These are phyloP conservation scores for Petunia secreta DNA, from an alignment of 257 asterid genomes.

Conservation along the genomic window DNA sequence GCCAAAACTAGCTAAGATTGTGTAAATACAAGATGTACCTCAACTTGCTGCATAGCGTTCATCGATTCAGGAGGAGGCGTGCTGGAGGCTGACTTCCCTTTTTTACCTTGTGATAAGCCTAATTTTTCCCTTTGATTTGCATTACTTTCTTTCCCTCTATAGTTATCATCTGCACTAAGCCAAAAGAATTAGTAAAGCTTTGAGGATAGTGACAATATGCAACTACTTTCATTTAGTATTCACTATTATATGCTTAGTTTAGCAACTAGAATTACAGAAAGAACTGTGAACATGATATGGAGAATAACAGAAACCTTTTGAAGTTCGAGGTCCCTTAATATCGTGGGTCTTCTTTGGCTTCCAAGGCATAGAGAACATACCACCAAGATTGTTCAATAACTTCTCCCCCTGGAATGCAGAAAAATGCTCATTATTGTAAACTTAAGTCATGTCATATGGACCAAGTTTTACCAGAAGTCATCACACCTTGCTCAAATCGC, in stretches of 20 bases:
- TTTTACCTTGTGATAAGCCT: conserved; percentile 52
- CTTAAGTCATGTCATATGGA: neutral
- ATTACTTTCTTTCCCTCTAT: conserved; percentile 48
- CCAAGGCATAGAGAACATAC: conserved; percentile 98
- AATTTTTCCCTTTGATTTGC: conserved; percentile 71
- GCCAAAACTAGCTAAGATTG: neutral
- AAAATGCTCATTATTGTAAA: neutral
- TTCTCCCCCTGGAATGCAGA: conserved; percentile 73
- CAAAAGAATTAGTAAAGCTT: neutral
- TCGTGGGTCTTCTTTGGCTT: conserved; percentile 74
- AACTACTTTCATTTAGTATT: neutral
- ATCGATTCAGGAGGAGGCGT: conserved; percentile 78
- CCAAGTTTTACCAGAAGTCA: neutral
- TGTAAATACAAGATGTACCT: conserved; percentile 45
- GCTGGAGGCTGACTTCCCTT: conserved; percentile 50
- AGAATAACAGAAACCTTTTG: conserved; percentile 51
- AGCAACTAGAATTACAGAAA: neutral
- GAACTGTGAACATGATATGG: neutral
- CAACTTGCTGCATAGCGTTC: conserved; percentile 75
- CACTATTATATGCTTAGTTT: neutral
- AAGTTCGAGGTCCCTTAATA: conserved; percentile 68
- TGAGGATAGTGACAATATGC: neutral
- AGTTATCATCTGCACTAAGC: conserved; percentile 54
- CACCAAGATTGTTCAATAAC: conserved; percentile 84
- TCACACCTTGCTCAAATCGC: conserved; percentile 72